Base-by-base conservation (phyloP, 345 rosid genomes). In the Trapa incisa region DNA sequence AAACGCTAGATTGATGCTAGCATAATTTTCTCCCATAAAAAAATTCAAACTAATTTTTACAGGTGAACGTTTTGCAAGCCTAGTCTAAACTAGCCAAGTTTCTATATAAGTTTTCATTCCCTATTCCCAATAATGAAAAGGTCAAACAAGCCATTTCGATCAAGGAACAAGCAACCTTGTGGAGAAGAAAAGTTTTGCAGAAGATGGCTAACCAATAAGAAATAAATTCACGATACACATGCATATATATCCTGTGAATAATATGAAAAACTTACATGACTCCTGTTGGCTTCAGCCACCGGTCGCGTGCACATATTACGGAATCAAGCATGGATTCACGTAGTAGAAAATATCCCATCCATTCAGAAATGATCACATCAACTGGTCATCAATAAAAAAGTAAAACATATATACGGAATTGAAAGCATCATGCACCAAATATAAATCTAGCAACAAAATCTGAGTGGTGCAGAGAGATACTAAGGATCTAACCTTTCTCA, bases 261-360 rank as follows among this genome's bases (percentile, higher is more conserved):
- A 32, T 41, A 60, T 8, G 12, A 50, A 70, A 45, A 71, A 73
- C 97, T 86, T 78, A 94, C 99, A 94, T 91, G 74, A 89, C 84
- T 77, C 99, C 97, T 50, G 79, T 78, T 8, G 97, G 89, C 75
- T 91, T 94, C 73, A 94, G 73, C 99, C 97, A 94, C 71, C 95
- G 95, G 74, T 94, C 96, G 64, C 97, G 99, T 72, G 98, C 98
- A 75, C 81, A 83, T 36, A 93, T 90, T 68, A 93, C 98, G 0
- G 98, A 93, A 83, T 93, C 98, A 84, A 93, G 87, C 98, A 90
- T 93, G 63, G 98, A 93, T 70, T 93, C 98, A 1, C 96, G 92
- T 43, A 90, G 81, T 65, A 93, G 97, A 68, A 93, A 91, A 86
- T 90, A 90, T 12, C 98, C 98, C 98, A 93, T 93, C 98, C 98